These are phyloP conservation scores for Botrytis galanthina DNA, from an alignment of 2,329 filamentous ascomycete species.

Conservation along the genomic window DNA sequence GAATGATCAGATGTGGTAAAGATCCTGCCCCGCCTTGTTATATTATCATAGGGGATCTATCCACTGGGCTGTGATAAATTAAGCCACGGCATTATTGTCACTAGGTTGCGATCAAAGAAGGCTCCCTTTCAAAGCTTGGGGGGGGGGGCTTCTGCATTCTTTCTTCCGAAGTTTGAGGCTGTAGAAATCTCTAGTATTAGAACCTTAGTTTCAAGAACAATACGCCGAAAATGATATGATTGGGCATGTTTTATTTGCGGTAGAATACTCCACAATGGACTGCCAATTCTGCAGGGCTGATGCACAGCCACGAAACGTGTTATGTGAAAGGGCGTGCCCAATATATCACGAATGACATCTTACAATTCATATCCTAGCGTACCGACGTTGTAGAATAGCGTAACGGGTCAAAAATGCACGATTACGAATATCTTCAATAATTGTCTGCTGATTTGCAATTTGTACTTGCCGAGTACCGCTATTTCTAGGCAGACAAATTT, in stretches of 20 bases:
- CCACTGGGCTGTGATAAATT: background rate
- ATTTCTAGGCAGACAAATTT: conserved; percentile 8
- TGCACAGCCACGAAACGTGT: conserved; percentile 2
- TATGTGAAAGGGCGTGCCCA: background rate
- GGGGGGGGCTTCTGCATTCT: background rate
- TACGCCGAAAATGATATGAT: background rate
- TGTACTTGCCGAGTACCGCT: background rate
- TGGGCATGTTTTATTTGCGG: background rate
- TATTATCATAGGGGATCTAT: background rate
- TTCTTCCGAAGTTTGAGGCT: background rate
- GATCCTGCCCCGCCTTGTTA: background rate
- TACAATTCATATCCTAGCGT: background rate
- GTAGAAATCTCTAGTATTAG: background rate
- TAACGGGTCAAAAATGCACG: background rate
- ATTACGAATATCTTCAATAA: background rate
- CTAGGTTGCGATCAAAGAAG: background rate
- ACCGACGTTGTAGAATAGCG: background rate
- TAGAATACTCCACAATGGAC: background rate
- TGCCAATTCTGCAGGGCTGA: background rate
- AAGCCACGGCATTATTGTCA: background rate
- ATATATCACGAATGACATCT: background rate
- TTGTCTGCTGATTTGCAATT: background rate
- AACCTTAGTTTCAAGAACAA: background rate
- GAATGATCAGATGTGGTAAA: background rate
- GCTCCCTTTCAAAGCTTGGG: background rate